These are phyloP conservation scores for Saccharomycopsis amapae DNA, from an alignment of 805 yeast genomes.

Conservation along the genomic window DNA sequence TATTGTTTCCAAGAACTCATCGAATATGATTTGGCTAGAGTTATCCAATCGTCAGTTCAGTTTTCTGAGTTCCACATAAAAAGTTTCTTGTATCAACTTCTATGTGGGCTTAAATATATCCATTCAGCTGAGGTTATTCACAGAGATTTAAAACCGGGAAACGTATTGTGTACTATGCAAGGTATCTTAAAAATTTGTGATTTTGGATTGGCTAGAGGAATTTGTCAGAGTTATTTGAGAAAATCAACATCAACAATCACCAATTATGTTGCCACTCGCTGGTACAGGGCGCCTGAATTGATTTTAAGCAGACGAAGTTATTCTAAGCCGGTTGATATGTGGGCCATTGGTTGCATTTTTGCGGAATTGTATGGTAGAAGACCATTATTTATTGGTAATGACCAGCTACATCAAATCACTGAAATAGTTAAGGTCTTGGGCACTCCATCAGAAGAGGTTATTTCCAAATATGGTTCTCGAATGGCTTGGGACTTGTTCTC, in stretches of 20 bases:
- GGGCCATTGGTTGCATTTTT: slow-evolving; percentile 91
- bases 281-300: slow-evolving; percentile 97
- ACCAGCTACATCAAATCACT: slow-evolving; percentile 61
- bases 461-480: slow-evolving; percentile 38
- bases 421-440: slow-evolving; percentile 69
- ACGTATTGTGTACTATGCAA: slow-evolving; percentile 65
- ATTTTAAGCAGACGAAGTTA: slow-evolving; percentile 54
- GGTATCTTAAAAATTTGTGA: slow-evolving; percentile 86
- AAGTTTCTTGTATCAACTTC: slow-evolving; percentile 67
- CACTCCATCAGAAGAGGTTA: slow-evolving; percentile 47
- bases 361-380: slow-evolving; percentile 77
- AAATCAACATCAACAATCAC: not conserved
- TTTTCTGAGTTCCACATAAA: slow-evolving; percentile 81
- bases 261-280: slow-evolving; percentile 87
- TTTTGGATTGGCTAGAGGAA: slow-evolving; percentile 87
- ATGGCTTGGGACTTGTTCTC: slow-evolving; percentile 41
- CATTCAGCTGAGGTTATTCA: slow-evolving; percentile 92
- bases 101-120: slow-evolving; percentile 81
- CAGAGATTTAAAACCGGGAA: slow-evolving; percentile 89
- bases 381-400: slow-evolving; percentile 74
- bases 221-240: slow-evolving; percentile 31
- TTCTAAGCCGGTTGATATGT: slow-evolving; percentile 71
- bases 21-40: slow-evolving; percentile 73
- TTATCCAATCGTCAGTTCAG: slow-evolving; percentile 70
- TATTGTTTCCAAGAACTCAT: slow-evolving; percentile 84